phyloP scores from a whole-genome alignment of 768 basidiomycete species.

The Lepiota venenata region DNA sequence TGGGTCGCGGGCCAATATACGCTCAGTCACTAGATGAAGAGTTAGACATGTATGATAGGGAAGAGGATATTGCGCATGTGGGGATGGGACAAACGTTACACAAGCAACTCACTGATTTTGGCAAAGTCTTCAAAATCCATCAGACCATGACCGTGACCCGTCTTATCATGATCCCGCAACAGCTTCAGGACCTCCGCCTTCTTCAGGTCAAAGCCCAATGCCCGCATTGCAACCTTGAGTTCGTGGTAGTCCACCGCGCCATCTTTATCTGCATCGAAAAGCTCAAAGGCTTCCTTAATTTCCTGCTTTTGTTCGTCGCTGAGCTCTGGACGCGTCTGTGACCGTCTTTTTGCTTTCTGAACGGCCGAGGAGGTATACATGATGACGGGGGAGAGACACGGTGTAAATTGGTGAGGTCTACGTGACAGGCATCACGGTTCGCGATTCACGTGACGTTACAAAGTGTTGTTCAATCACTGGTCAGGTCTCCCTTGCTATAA shows the following conservation, averaged over 20 bases:
- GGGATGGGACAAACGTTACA: not conserved
- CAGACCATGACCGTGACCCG: slow-evolving; percentile 67
- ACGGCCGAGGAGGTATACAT: slow-evolving; percentile 68
- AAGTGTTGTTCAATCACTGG: not conserved
- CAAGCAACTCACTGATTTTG: slow-evolving; percentile 73
- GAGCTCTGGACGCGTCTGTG: slow-evolving; percentile 77
- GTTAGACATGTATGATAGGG: slow-evolving; percentile 10
- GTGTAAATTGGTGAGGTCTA: slow-evolving; percentile 5
- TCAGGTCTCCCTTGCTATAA: not conserved
- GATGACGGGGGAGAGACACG: slow-evolving; percentile 14
- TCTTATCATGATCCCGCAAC: slow-evolving; percentile 86
- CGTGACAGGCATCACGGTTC: slow-evolving; percentile 1
- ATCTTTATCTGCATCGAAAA: slow-evolving; percentile 99
- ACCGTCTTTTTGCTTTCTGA: slow-evolving; percentile 71
- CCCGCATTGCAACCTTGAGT: slow-evolving; percentile 97
- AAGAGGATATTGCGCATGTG: not conserved
- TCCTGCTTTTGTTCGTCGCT: slow-evolving; percentile 91
- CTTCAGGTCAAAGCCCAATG: slow-evolving; percentile 96
- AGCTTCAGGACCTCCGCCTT: slow-evolving; percentile 98
- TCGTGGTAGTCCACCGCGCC: slow-evolving; percentile 97
- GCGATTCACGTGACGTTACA: slow-evolving; percentile 4
- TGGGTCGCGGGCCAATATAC: slow-evolving; percentile 91
- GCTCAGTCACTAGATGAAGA: slow-evolving; percentile 75
- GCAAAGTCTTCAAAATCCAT: slow-evolving; percentile 95
- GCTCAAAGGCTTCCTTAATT: slow-evolving; percentile 97